Percentiles rank a stretch among this genome's conserved stretches.
Conservation (phyloP, 83 land plant genomes). For the Picea engelmannii region DNA sequence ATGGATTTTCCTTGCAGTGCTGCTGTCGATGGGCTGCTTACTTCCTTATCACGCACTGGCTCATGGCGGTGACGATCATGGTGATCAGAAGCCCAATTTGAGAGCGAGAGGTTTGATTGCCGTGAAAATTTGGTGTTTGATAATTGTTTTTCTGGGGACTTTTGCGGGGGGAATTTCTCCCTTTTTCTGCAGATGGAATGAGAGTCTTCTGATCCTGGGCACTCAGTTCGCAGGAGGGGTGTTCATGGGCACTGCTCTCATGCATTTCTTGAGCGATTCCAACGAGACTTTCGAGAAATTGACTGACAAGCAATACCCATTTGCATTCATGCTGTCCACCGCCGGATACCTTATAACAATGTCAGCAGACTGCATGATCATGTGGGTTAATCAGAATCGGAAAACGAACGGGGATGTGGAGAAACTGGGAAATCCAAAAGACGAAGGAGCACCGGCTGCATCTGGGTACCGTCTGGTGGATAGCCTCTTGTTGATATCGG, state of each 20-base stretch:
- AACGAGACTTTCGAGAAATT: slow-evolving; percentile 43
- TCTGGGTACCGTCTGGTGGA: slow-evolving; percentile 39
- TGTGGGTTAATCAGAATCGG: slow-evolving; percentile 16
- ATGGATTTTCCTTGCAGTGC: background rate
- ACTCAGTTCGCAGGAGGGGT: slow-evolving; percentile 94
- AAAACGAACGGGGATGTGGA: background rate
- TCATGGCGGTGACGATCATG: slow-evolving; percentile 19
- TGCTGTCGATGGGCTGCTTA: background rate
- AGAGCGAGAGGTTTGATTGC: slow-evolving; percentile 35
- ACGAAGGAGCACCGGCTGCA: slow-evolving; percentile 1
- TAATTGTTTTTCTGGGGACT: slow-evolving; percentile 65
- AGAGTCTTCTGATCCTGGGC: slow-evolving; percentile 74
- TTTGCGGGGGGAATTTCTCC: slow-evolving; percentile 76
- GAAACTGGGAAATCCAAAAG: background rate
- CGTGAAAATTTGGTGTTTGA: slow-evolving; percentile 47
- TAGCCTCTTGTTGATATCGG: slow-evolving; percentile 67
- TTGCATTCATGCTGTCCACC: slow-evolving; percentile 78
- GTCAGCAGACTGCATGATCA: slow-evolving; percentile 63
- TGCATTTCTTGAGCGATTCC: slow-evolving; percentile 82
- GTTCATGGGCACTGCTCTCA: slow-evolving; percentile 70
- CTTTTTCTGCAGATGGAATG: slow-evolving; percentile 77
- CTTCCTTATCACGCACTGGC: background rate
- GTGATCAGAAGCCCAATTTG: slow-evolving; percentile 22
- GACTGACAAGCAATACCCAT: slow-evolving; percentile 62
- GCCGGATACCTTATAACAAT: slow-evolving; percentile 79